Evolutionary conservation across 257 asterid species (phyloP), one percentile per base, ranked within the genome.

Genomic region (Gentiana dahurica): DNA sequence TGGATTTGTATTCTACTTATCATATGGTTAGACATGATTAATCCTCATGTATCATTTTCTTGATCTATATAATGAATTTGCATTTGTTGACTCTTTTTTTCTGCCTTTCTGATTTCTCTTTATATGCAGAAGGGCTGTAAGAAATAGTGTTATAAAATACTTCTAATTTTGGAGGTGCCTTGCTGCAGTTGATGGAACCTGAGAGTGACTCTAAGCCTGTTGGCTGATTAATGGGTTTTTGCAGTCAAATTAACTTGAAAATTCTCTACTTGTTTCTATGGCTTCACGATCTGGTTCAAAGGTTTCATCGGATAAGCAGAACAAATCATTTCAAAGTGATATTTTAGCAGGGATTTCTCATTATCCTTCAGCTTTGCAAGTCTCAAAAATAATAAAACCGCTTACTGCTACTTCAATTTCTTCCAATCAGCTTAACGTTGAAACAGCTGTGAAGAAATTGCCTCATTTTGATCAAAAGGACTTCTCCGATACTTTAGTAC

Each of bases 201-300:
- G 71, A 73, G 76, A 79, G 60, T 54, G 57, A 59, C 68, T 57
- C 48, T 54, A 53, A 53, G 38, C 36, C 47, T 43, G 60, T 68
- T 60, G 61, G 34, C 57, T 39, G 59, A 67, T 63, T 72, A 50
- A 62, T 62, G 73, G 63, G 66, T 67, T 44, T 54, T 11, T 13
- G 45, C 49, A 8, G 55, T 62, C 45, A 7, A 32, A 6, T 12
- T 45, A 57, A 59, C 55, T 59, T 51, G 10, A 56, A 5, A 51
- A 63, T 46, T 54, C 52, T 58, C n/a, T 45, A 41, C 50, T 57
- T 41, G 4, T n/a, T 63, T 60, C 72, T 36, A 86, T 86, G 95
- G 88, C 95, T 65, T 70, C 94, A 49, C 80, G 81, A 68, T 72
- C 80, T 67, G 75, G 71, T 60, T 51, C 72, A 35, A 79, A 76